Percentiles rank a stretch among this genome's conserved stretches.
Evolutionary conservation across 345 rosid genomes (phyloP).

Genomic region (Pistacia atlantica): DNA sequence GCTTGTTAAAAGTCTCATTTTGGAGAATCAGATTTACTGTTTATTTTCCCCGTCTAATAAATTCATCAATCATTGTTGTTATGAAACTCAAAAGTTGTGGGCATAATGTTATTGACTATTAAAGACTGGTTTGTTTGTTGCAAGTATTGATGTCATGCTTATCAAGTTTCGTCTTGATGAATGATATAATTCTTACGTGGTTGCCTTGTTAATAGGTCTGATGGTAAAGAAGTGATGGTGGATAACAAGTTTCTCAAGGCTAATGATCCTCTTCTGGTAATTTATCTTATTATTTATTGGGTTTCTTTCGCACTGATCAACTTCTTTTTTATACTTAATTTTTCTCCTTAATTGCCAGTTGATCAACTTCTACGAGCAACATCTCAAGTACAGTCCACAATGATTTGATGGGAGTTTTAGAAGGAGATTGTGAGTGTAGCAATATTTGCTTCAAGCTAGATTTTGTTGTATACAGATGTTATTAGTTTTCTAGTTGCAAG

Average conservation of each 20-base stretch:
- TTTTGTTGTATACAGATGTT: slow-evolving; percentile 26
- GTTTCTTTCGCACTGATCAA: slow-evolving; percentile 2
- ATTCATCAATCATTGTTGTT: neutral
- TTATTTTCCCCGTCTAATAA: neutral
- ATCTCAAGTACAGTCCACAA: slow-evolving; percentile 71
- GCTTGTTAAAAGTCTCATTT: neutral
- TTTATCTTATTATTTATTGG: neutral
- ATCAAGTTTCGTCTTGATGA: neutral
- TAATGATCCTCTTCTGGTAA: slow-evolving; percentile 88
- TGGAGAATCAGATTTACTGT: neutral
- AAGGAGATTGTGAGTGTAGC: slow-evolving; percentile 11
- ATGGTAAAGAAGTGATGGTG: slow-evolving; percentile 85
- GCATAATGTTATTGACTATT: neutral
- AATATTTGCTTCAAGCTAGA: slow-evolving; percentile 7
- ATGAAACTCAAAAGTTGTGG: neutral
- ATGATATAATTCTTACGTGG: neutral
- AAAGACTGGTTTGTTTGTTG: neutral
- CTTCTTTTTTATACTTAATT: neutral
- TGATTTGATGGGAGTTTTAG: slow-evolving; percentile 25
- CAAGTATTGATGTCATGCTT: neutral
- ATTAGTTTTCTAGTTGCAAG: slow-evolving; percentile 27
- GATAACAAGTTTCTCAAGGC: slow-evolving; percentile 86
- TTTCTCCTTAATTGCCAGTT: slow-evolving; percentile 43
- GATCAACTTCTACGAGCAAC: slow-evolving; percentile 90
- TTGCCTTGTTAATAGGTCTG: slow-evolving; percentile 54